These are phyloP conservation scores for Monilinia aucupariae DNA, from an alignment of 2,329 filamentous ascomycete species.

Conservation along the genomic window DNA sequence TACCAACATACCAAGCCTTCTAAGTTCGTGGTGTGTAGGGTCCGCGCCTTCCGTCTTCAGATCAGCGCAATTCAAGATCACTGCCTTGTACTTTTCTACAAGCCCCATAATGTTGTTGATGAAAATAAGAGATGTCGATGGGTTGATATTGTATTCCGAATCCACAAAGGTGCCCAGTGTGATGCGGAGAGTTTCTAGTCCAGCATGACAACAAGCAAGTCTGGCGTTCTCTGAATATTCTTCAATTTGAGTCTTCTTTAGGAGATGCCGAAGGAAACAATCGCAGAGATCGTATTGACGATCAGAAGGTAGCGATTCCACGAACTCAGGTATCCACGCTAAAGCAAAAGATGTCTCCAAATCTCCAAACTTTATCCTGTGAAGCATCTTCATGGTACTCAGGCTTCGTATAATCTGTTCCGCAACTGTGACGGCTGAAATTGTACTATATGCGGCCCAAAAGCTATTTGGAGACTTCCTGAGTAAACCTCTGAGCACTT, in stretches of 20 bases:
- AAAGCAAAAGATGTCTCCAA: conserved; percentile 57
- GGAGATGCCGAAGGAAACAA: conserved; percentile 68
- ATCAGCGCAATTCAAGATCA: conserved; percentile 52
- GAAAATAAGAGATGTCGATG: conserved; percentile 52
- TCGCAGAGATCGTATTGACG: conserved; percentile 77
- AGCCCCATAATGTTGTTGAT: conserved; percentile 62
- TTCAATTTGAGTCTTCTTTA: conserved; percentile 57
- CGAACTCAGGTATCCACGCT: conserved; percentile 72
- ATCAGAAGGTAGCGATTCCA: conserved; percentile 68
- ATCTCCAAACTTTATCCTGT: conserved; percentile 51
- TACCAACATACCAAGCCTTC: conserved; percentile 54
- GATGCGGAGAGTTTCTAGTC: conserved; percentile 54
- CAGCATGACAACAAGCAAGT: conserved; percentile 58
- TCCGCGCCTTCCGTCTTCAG: conserved; percentile 40
- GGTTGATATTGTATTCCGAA: conserved; percentile 44
- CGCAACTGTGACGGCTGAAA: conserved; percentile 73
- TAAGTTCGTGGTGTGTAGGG: conserved; percentile 44
- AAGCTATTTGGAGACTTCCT: conserved; percentile 73
- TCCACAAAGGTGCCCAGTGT: conserved; percentile 54
- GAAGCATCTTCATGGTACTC: conserved; percentile 55
- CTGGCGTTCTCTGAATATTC: conserved; percentile 52
- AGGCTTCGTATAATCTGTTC: conserved; percentile 76
- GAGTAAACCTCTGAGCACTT: conserved; percentile 64
- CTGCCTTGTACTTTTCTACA: conserved; percentile 55
- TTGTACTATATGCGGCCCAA: conserved; percentile 81